Conservation (phyloP, 2,329 filamentous ascomycete genomes). For the Diaporthe humulicola region DNA sequence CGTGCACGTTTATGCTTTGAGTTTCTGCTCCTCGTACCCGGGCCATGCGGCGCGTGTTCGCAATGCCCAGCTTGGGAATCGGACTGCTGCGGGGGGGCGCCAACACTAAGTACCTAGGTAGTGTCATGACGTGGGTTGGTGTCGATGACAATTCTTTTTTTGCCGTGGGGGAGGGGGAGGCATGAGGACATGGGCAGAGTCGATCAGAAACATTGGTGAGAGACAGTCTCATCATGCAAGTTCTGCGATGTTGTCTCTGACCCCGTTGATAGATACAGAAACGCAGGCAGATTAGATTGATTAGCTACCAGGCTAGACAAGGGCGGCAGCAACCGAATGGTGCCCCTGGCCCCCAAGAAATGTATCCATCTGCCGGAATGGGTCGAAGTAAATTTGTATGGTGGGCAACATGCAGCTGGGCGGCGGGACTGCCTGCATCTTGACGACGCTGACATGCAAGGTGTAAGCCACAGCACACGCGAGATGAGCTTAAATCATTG, state of each 20-base stretch:
- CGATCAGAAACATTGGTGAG: slow-evolving; percentile 6
- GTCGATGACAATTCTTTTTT: background rate
- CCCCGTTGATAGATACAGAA: background rate
- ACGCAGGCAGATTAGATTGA: slow-evolving; percentile 1
- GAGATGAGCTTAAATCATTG: background rate
- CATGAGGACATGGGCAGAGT: slow-evolving; percentile 6
- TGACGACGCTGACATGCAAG: slow-evolving; percentile 29
- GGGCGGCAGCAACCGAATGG: slow-evolving; percentile 12
- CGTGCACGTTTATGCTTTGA: slow-evolving; percentile 1
- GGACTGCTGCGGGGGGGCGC: background rate
- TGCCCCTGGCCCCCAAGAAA: background rate
- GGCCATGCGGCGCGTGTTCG: background rate
- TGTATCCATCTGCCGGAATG: slow-evolving; percentile 5
- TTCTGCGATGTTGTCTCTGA: background rate
- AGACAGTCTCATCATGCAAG: slow-evolving; percentile 17
- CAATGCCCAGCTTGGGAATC: background rate
- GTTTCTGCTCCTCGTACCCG: background rate
- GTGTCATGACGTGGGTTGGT: background rate
- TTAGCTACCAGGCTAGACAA: background rate
- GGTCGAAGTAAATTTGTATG: background rate
- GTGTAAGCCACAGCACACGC: slow-evolving; percentile 18
- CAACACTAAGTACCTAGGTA: background rate
- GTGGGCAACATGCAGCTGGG: slow-evolving; percentile 6
- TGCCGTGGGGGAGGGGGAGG: background rate
- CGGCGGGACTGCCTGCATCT: slow-evolving; percentile 20